phyloP scores from a whole-genome alignment of 1,284 basidiomycete genomes.

The Agroathelia rolfsii region DNA sequence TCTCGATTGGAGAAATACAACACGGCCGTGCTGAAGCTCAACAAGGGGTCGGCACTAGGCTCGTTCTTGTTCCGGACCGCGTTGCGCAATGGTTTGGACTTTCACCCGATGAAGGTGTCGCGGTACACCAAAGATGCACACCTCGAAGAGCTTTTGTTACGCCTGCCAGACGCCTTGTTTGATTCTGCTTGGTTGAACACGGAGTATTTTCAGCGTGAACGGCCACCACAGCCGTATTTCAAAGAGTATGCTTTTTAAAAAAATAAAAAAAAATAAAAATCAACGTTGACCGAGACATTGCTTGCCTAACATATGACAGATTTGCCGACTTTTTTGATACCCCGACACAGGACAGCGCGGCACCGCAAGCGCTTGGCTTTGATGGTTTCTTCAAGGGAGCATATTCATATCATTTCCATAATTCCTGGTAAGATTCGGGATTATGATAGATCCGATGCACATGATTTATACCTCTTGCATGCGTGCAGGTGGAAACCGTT shows the following conservation, averaged over 20 bases:
- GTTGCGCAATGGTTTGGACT: slow-evolving; percentile 77
- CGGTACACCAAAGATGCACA: slow-evolving; percentile 73
- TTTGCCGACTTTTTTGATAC: slow-evolving; percentile 79
- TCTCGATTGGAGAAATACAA: slow-evolving; percentile 75
- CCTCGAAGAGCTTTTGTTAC: slow-evolving; percentile 61
- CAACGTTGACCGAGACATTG: neutral
- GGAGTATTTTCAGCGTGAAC: slow-evolving; percentile 72
- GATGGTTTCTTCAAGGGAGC: slow-evolving; percentile 83
- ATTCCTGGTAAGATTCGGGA: slow-evolving; percentile 51
- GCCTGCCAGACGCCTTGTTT: slow-evolving; percentile 78
- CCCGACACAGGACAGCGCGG: slow-evolving; percentile 54
- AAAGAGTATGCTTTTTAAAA: slow-evolving; percentile 50
- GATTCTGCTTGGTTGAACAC: slow-evolving; percentile 84
- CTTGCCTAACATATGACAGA: slow-evolving; percentile 24
- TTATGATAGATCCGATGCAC: slow-evolving; percentile 10
- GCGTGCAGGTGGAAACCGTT: slow-evolving; percentile 83
- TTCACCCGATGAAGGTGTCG: slow-evolving; percentile 81
- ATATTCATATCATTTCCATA: slow-evolving; percentile 83
- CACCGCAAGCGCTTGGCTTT: slow-evolving; percentile 69
- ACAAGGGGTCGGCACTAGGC: slow-evolving; percentile 73
- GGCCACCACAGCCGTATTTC: slow-evolving; percentile 80
- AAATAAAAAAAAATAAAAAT: no score
- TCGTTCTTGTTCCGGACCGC: slow-evolving; percentile 79
- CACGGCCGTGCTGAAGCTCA: slow-evolving; percentile 78
- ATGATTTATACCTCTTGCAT: slow-evolving; percentile 5